Evolutionary conservation across 1,284 basidiomycete genomes (phyloP), one percentile per base, ranked within the genome.

Genomic region (Laetiporus sulphureus): DNA sequence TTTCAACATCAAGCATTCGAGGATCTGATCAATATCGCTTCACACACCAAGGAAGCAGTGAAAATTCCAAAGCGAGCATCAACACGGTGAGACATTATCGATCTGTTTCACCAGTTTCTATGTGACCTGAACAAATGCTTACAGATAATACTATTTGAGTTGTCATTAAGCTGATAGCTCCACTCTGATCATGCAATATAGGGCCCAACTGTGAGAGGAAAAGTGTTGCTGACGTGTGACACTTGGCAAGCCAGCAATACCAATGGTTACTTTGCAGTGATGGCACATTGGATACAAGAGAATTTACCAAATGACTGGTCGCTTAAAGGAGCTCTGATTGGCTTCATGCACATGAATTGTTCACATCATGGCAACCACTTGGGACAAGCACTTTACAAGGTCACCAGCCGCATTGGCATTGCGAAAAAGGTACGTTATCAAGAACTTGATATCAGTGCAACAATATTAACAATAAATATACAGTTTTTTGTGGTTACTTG

Each of bases 251-350:
- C 33, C 5, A 35, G 33, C 33, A 35, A 35, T 19, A 20, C 21
- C 4, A 20, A 35, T 20, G 20, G 50, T 1, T 67, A 67, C 36
- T 63, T 61, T 48, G 57, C 55, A 3, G 59, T 61, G 3, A 64
- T 59, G 5, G 33, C 33, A 4, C 33, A 35, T 18, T 35, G 33
- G 33, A 18, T 35, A 12, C 16, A 35, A 18, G 33, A 35, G 15
- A 13, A 18, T 5, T 7, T 20, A 12, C 5, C 5, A 5, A 35
- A 35, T 5, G 13, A 35, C 13, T 35, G 33, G 33, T 5, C 12
- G 27, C 27, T 29, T 8, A n/a, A 8, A 10, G 27, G 27, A 8
- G 27, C 27, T n/a, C 27, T 29, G 8, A 29, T 29, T 29, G 27
- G 27, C 27, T 29, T 29, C 27, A n/a, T 29, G 27, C n/a, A n/a